Evolutionary conservation across 108 stramenopile species (phyloP).

Genomic region (Fistulifera solaris): DNA sequence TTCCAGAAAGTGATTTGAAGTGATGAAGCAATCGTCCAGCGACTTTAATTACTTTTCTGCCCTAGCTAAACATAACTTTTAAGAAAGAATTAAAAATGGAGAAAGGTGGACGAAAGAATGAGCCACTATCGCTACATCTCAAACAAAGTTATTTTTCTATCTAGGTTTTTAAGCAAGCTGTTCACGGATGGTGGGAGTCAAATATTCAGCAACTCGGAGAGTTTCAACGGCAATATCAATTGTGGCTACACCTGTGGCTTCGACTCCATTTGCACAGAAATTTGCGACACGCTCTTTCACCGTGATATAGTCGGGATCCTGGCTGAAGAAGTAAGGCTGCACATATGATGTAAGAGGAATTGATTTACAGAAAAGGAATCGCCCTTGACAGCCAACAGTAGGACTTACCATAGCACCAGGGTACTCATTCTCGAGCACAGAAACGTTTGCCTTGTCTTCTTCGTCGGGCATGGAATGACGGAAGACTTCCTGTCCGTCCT

Average conservation of each 20-base stretch:
- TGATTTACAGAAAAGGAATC: background rate
- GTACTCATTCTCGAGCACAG: constrained; percentile 51
- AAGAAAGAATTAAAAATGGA: no score
- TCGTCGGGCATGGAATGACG: constrained; percentile 87
- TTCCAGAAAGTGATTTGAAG: no score
- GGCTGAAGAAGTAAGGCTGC: constrained; percentile 80
- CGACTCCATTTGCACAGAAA: constrained; percentile 52
- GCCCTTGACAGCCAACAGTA: background rate
- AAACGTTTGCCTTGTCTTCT: constrained; percentile 69
- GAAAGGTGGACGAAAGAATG: no score
- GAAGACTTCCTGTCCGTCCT: constrained; percentile 68
- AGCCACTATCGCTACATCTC: no score
- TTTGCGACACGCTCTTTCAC: constrained; percentile 86
- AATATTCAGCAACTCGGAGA: constrained; percentile 82
- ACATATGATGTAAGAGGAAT: background rate
- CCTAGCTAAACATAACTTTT: no score
- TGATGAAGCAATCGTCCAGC: no score
- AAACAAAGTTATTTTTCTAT: no score
- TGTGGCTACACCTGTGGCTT: constrained; percentile 77
- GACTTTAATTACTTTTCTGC: no score
- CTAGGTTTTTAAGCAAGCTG: constrained; percentile 50
- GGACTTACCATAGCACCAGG: constrained; percentile 64
- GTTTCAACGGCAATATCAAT: constrained; percentile 84
- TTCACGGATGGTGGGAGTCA: constrained; percentile 68
- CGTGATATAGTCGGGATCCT: constrained; percentile 85